A percentile compares a stretch with the other conserved stretches of the same genome.
Evolutionary conservation across 768 basidiomycete genomes (phyloP).

Genomic region (Auricularia heimuer): DNA sequence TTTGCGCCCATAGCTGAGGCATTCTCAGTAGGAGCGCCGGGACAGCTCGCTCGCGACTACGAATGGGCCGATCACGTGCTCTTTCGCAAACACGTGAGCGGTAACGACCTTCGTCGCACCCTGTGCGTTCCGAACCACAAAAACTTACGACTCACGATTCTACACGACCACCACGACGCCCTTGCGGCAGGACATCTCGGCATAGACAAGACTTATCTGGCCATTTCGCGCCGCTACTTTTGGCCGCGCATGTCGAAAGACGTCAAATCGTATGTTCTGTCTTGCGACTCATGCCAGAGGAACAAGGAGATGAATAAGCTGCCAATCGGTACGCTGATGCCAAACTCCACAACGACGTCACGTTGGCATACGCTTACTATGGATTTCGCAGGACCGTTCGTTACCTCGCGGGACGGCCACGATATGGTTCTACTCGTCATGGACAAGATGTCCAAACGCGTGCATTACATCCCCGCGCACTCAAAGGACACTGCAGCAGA

Average conservation of each 20-base stretch:
- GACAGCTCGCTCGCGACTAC: too few relatives aligned
- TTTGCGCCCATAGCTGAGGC: too few relatives aligned
- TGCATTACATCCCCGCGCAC: not conserved
- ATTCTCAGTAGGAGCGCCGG: too few relatives aligned
- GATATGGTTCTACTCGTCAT: not conserved
- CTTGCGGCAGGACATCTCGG: slow-evolving; percentile 16
- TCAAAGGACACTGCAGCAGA: not conserved
- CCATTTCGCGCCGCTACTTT: slow-evolving; percentile 11
- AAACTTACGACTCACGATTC: not conserved
- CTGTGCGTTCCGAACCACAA: not conserved
- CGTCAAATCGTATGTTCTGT: slow-evolving; percentile 23
- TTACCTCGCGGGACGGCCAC: not conserved
- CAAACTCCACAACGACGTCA: not conserved
- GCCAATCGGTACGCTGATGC: not conserved
- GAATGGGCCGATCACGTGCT: too few relatives aligned
- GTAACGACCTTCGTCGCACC: not conserved
- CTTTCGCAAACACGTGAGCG: not conserved
- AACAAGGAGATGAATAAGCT: slow-evolving; percentile 23
- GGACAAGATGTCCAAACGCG: not conserved
- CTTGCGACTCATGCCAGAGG: slow-evolving; percentile 20
- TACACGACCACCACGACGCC: slow-evolving; percentile 3
- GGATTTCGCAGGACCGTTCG: not conserved
- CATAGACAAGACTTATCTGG: slow-evolving; percentile 13
- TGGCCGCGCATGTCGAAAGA: slow-evolving; percentile 22
- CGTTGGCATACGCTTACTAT: not conserved